A percentile compares a stretch with the other conserved stretches of the same genome.
These are phyloP conservation scores for Lizonia empirigonia DNA, from an alignment of 2,329 filamentous ascomycete genomes.

Conservation along the genomic window DNA sequence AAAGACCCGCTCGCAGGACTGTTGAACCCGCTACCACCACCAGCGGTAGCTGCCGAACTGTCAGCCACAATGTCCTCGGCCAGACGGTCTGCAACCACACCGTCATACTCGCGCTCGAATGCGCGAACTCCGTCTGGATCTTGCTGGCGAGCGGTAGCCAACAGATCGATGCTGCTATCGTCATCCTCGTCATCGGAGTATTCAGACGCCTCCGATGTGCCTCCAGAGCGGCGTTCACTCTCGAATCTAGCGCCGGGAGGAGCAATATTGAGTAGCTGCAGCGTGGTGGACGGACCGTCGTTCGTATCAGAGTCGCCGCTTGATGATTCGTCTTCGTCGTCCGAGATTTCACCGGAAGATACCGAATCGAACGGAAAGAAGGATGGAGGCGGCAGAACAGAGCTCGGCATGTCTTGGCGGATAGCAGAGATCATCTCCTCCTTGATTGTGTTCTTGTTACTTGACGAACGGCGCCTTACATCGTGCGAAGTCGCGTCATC, in stretches of 20 bases:
- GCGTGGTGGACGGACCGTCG: slow-evolving; percentile 28
- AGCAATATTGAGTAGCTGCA: slow-evolving; percentile 39
- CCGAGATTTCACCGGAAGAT: slow-evolving; percentile 44
- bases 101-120: slow-evolving; percentile 55
- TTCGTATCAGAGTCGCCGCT: slow-evolving; percentile 29
- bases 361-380: slow-evolving; percentile 50
- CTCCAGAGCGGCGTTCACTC: slow-evolving; percentile 8
- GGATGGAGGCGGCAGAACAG: slow-evolving; percentile 52
- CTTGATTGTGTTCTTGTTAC: slow-evolving; percentile 55
- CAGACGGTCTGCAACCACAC: slow-evolving; percentile 53
- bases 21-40: slow-evolving; percentile 56
- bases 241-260: slow-evolving; percentile 1
- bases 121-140: slow-evolving; percentile 50
- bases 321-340: slow-evolving; percentile 46
- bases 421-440: slow-evolving; percentile 71
- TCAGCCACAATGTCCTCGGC: slow-evolving; percentile 57
- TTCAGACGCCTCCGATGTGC: slow-evolving; percentile 28
- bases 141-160: slow-evolving; percentile 52
- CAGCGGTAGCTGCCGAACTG: slow-evolving; percentile 56
- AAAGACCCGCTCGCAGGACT: slow-evolving; percentile 38
- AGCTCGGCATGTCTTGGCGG: slow-evolving; percentile 63
- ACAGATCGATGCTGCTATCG: slow-evolving; percentile 50
- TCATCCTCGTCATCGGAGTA: slow-evolving; percentile 43
- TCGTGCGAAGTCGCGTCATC: slow-evolving; percentile 15
- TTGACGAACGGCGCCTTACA: slow-evolving; percentile 8